A percentile compares a stretch with the other conserved stretches of the same genome.
Conservation (phyloP, 139 green algal genomes). For the Tetraselmis chui region DNA sequence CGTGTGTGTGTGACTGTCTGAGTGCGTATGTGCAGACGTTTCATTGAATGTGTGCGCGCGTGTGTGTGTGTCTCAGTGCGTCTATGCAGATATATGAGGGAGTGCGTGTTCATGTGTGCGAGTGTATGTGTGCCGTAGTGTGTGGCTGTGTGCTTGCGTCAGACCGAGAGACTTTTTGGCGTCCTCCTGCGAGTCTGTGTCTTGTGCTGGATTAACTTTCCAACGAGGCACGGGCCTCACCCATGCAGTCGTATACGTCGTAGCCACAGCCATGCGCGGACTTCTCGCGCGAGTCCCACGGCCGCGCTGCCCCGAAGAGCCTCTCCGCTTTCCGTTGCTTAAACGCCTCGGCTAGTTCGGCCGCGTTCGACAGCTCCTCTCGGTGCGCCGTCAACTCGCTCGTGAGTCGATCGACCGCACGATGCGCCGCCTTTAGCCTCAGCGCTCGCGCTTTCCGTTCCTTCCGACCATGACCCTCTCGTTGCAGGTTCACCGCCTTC, state of each 20-base stretch:
- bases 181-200: too few species aligned
- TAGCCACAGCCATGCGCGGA: background rate
- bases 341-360: background rate
- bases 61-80: too few species aligned
- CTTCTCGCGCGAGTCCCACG: background rate
- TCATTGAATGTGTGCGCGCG: too few species aligned
- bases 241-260: background rate
- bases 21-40: too few species aligned
- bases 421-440: background rate
- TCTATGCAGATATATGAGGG: too few species aligned
- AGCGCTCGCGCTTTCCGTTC: background rate
- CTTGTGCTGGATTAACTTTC: too few species aligned
- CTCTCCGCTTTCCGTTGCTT: background rate
- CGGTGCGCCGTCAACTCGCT: background rate
- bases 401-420: background rate
- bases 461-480: background rate
- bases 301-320: background rate
- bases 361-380: background rate
- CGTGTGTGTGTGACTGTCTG: too few species aligned
- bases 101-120: too few species aligned
- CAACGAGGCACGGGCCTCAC: background rate
- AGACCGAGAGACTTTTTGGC: too few species aligned
- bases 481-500: background rate
- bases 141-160: too few species aligned
- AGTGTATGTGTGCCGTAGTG: too few species aligned